Percentiles rank a stretch among this genome's conserved stretches.
Evolutionary conservation across 164 flowering plant genomes (phyloP).

Genomic region (Vitis cinerea): DNA sequence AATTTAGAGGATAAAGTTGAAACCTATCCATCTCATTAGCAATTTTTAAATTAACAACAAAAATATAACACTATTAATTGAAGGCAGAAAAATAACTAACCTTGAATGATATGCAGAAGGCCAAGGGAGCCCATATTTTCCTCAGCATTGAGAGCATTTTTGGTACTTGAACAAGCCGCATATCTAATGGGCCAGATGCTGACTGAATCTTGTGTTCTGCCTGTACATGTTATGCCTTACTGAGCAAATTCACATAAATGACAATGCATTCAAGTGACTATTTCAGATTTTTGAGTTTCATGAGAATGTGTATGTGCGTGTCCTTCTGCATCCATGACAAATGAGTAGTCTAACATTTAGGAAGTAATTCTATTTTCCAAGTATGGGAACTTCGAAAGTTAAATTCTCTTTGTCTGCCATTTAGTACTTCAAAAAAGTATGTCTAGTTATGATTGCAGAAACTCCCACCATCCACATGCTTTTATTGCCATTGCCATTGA

Average conservation of each 20-base stretch:
- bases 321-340: neutral
- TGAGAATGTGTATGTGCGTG: neutral
- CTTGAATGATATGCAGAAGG: constrained; percentile 58
- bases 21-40: no score
- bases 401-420: neutral
- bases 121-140: constrained; percentile 76
- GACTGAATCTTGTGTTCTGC: constrained; percentile 94
- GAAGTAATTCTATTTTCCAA: neutral
- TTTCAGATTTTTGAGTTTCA: neutral
- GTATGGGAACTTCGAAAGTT: neutral
- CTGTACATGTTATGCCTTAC: constrained; percentile 27
- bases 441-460: neutral
- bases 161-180: constrained; percentile 84
- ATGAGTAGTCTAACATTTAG: neutral
- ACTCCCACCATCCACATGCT: neutral
- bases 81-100: no score
- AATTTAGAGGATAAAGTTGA: no score
- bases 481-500: neutral
- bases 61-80: no score
- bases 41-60: no score
- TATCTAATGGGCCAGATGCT: constrained; percentile 82
- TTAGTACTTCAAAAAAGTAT: neutral
- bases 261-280: neutral
- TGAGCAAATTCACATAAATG: neutral
- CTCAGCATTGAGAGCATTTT: constrained; percentile 83